Conservation (phyloP, 768 basidiomycete species). For the Flagelloscypha sp. region DNA sequence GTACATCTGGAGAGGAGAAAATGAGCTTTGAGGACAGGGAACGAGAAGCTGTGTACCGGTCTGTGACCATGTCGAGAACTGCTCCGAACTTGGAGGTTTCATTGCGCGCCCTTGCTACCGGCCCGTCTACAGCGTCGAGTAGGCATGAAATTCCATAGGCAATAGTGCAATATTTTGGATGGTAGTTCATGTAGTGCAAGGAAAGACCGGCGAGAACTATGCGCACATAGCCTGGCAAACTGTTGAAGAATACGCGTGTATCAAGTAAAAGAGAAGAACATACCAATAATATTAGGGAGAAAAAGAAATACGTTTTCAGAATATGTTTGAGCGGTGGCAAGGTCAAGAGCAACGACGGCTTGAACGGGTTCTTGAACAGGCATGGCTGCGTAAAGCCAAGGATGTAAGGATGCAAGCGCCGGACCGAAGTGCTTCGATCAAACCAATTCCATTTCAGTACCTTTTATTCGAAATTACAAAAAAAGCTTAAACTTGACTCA, state of each 20-base stretch:
- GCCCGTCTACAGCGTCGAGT: constrained; percentile 92
- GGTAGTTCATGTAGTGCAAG: constrained; percentile 89
- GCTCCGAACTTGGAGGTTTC: constrained; percentile 97
- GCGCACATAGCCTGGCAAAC: constrained; percentile 69
- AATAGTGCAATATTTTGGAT: constrained; percentile 87
- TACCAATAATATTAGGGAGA: constrained; percentile 93
- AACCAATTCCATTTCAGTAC: neutral
- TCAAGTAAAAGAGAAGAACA: constrained; percentile 18
- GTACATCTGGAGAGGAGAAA: constrained; percentile 65
- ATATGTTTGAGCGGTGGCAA: constrained; percentile 78
- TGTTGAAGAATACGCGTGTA: constrained; percentile 6
- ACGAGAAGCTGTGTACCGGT: constrained; percentile 54
- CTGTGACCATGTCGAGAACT: constrained; percentile 98
- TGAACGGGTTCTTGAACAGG: constrained; percentile 17
- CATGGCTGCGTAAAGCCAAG: neutral
- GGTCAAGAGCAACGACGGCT: constrained; percentile 78
- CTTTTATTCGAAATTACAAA: constrained; percentile 1
- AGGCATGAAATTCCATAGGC: constrained; percentile 87
- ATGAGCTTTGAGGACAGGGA: neutral
- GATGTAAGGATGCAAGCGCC: constrained; percentile 8
- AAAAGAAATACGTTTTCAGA: constrained; percentile 98
- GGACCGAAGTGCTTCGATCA: too few species aligned
- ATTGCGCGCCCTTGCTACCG: constrained; percentile 77
- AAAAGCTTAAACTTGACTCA: constrained; percentile 7
- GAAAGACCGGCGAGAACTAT: constrained; percentile 85